These are phyloP conservation scores for Nepenthes gracilis DNA, from an alignment of 148 eudicot genomes.

Conservation along the genomic window DNA sequence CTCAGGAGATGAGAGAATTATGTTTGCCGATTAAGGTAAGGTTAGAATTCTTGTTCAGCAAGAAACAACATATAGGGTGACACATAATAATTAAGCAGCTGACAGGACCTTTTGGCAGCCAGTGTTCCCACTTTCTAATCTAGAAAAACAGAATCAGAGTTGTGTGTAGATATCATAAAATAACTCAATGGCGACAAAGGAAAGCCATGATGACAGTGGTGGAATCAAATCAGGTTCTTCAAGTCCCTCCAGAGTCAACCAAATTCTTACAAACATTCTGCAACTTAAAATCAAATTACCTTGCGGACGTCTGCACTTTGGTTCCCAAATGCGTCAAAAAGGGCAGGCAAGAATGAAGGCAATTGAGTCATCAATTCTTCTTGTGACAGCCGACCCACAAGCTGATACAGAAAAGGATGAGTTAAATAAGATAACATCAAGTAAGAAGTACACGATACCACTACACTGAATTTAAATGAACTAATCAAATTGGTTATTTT, in stretches of 20 bases:
- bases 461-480: background rate
- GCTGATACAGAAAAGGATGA: constrained; percentile 29
- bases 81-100: no score
- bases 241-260: background rate
- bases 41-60: no score
- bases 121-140: no score
- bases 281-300: constrained; percentile 26
- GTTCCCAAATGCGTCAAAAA: constrained; percentile 94
- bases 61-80: no score
- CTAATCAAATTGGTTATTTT: background rate
- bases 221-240: background rate
- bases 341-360: constrained; percentile 84
- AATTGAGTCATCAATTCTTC: constrained; percentile 80
- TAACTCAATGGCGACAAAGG: background rate
- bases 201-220: no score
- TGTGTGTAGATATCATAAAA: no score
- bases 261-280: background rate
- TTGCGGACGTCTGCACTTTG: constrained; percentile 98
- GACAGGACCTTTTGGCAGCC: no score
- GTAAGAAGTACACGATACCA: background rate
- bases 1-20: no score
- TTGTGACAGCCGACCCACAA: constrained; percentile 78
- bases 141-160: no score
- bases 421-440: background rate
- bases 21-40: no score